These are phyloP conservation scores for Rhododendron ferrugineum DNA, from an alignment of 148 eudicot genomes.

Conservation along the genomic window DNA sequence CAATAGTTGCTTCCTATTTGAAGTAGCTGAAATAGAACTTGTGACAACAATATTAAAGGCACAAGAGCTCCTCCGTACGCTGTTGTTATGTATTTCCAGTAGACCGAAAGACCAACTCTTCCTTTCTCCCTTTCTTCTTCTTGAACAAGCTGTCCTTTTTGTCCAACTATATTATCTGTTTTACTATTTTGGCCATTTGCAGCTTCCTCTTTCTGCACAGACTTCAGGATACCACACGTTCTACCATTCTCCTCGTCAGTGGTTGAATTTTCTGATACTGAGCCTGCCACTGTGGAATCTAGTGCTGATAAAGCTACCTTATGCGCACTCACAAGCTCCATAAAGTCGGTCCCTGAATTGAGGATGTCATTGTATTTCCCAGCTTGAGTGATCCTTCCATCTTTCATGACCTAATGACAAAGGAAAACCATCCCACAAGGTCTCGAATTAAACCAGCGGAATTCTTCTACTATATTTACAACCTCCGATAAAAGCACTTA, in stretches of 20 bases:
- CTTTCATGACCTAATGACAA: conserved; percentile 15
- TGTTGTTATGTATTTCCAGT: conserved; percentile 55
- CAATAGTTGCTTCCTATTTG: conserved; percentile 58
- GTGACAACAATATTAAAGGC: conserved; percentile 43
- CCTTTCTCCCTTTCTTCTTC: conserved; percentile 68
- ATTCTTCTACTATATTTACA: too few relatives aligned
- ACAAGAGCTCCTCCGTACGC: conserved; percentile 55
- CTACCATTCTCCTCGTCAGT: conserved; percentile 4
- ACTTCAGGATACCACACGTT: background rate
- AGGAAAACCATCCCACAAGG: background rate
- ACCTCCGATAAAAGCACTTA: too few relatives aligned
- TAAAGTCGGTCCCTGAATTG: conserved; percentile 46
- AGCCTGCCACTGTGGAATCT: conserved; percentile 23
- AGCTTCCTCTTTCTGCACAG: conserved; percentile 13
- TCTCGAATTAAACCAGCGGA: too few relatives aligned
- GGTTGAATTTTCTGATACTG: background rate
- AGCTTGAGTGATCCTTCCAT: too few relatives aligned
- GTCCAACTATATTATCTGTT: conserved; percentile 21
- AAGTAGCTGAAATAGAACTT: conserved; percentile 42
- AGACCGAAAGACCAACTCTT: conserved; percentile 44
- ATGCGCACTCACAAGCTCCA: conserved; percentile 59
- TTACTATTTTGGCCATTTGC: conserved; percentile 12
- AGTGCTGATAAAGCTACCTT: conserved; percentile 45
- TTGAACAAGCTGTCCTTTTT: conserved; percentile 49
- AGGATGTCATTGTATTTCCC: conserved; percentile 53